These are phyloP conservation scores for Cryptococcus maquisensis DNA, from an alignment of 1,284 basidiomycete genomes.

Conservation along the genomic window DNA sequence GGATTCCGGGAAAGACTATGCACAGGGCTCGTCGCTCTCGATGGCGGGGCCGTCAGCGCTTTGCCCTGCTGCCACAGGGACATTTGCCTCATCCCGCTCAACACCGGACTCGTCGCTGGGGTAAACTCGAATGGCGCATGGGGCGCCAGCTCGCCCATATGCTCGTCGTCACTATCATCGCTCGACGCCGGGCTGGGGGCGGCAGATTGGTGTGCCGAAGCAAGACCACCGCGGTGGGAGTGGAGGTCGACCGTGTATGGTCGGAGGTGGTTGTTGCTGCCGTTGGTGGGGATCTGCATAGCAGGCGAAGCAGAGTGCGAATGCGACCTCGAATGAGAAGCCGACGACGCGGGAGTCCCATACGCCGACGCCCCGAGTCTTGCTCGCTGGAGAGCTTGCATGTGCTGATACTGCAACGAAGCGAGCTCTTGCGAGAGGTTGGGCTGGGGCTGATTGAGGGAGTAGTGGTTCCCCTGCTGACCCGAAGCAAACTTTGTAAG, in stretches of 20 bases:
- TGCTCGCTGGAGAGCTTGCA: constrained; percentile 26
- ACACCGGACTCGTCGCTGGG: constrained; percentile 68
- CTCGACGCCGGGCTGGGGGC: constrained; percentile 41
- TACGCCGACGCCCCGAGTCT: constrained; percentile 2
- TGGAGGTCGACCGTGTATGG: constrained; percentile 43
- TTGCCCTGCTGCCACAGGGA: constrained; percentile 39
- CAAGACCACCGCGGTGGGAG: constrained; percentile 25
- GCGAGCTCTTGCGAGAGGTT: constrained; percentile 25
- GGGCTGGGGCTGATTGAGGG: constrained; percentile 29
- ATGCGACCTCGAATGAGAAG: constrained; percentile 2
- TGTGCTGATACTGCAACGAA: constrained; percentile 32
- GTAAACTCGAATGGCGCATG: constrained; percentile 34
- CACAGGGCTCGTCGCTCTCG: constrained; percentile 36
- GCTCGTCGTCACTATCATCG: constrained; percentile 46
- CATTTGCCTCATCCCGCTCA: constrained; percentile 67
- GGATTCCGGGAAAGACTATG: constrained; percentile 33
- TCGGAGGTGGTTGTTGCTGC: constrained; percentile 22
- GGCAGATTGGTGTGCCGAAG: constrained; percentile 41
- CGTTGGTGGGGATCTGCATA: background rate
- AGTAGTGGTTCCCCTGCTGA: constrained; percentile 20
- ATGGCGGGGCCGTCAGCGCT: constrained; percentile 44
- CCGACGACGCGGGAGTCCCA: background rate
- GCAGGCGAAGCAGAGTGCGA: constrained; percentile 6
- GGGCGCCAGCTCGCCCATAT: constrained; percentile 25
- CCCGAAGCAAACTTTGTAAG: constrained; percentile 18